Evolutionary conservation across 2,329 filamentous ascomycete species (phyloP), one percentile per base, ranked within the genome.

Genomic region (Trematosphaeria pertusa): DNA sequence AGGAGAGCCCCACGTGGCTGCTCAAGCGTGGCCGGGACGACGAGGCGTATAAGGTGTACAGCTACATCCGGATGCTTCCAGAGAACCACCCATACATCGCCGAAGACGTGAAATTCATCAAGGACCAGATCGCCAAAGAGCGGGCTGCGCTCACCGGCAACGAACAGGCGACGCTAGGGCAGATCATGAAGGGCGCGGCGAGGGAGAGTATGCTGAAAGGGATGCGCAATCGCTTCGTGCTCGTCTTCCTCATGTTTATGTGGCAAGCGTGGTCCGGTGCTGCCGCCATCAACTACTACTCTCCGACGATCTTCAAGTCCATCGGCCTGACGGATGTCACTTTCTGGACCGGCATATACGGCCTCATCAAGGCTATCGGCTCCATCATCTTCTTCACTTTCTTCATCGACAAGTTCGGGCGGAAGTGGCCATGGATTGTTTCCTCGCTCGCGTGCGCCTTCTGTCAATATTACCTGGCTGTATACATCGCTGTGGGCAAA

Each of bases 1-100:
- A 67, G 10, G 70, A 73, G 37, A 65, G 61, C 4, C 69, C 70
- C 6, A 60, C 63, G 3, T 70, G 66, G 66, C 40, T 67, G 1
- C 46, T 65, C 15, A 64, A 62, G 42, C 54, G 59, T 8, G 63
- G 65, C 20, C 56, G 57, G 37, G 65, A 65, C 10, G 73, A 71
- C 18, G 61, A 77, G 39, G 75, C 75, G 2, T 58, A 65, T 42
- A 69, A 69, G 43, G 71, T 67, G 0, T 70, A 78, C 37, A 69
- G 69, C 11, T 69, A 65, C 21, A 59, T 83, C 30, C 74, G 81
- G 6, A 73, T 75, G n/a, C 62, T 83, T 3, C 73, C 71, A 2
- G 57, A 64, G 20, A 62, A 73, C 36, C 71, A 76, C 40, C 62
- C 61, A 8, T 74, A 74, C 44, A 70, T 83, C 15, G 50, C 54